phyloP scores from a whole-genome alignment of 352 stramenopile genomes.

The Globisporangium lucens region DNA sequence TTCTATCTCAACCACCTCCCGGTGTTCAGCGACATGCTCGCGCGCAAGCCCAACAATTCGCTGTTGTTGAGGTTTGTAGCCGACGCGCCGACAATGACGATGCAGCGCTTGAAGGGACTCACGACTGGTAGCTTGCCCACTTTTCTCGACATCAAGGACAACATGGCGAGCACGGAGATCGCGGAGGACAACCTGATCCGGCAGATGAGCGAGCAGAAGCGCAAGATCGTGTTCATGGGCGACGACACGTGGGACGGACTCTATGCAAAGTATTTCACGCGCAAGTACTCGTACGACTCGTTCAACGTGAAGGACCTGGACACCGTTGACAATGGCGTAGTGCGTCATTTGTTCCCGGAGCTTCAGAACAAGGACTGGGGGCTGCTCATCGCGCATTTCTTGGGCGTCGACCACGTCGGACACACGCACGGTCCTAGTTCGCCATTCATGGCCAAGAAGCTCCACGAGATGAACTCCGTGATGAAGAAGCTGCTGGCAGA shows the following conservation, averaged over 20 bases:
- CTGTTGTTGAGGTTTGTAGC: conserved; percentile 94
- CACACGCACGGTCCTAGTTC: conserved; percentile 96
- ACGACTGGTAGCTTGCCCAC: conserved; percentile 97
- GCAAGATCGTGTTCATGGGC: conserved; percentile 95
- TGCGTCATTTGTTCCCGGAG: conserved; percentile 65
- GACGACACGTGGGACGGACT: conserved; percentile 98
- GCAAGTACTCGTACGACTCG: conserved; percentile 93
- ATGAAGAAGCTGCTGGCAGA: conserved; percentile 71
- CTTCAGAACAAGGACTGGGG: conserved; percentile 66
- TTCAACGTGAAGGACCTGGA: conserved; percentile 99
- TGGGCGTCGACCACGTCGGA: conserved; percentile 97
- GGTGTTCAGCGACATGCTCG: conserved; percentile 69
- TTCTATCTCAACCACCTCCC: conserved; percentile 87
- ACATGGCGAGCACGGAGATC: conserved; percentile 90
- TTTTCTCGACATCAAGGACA: conserved; percentile 97
- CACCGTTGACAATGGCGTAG: conserved; percentile 96
- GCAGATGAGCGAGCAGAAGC: conserved; percentile 62
- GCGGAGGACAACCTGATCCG: conserved; percentile 96
- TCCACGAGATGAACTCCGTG: conserved; percentile 94
- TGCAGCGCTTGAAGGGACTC: conserved; percentile 97
- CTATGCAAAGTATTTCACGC: conserved; percentile 90
- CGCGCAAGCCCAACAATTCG: conserved; percentile 44
- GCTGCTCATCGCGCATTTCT: conserved; percentile 83
- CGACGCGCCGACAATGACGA: conserved; percentile 98
- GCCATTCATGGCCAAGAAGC: conserved; percentile 93